Percentiles rank a stretch among this genome's conserved stretches.
These are phyloP conservation scores for Colletotrichum truncatum DNA, from an alignment of 2,329 filamentous ascomycete genomes.

Conservation along the genomic window DNA sequence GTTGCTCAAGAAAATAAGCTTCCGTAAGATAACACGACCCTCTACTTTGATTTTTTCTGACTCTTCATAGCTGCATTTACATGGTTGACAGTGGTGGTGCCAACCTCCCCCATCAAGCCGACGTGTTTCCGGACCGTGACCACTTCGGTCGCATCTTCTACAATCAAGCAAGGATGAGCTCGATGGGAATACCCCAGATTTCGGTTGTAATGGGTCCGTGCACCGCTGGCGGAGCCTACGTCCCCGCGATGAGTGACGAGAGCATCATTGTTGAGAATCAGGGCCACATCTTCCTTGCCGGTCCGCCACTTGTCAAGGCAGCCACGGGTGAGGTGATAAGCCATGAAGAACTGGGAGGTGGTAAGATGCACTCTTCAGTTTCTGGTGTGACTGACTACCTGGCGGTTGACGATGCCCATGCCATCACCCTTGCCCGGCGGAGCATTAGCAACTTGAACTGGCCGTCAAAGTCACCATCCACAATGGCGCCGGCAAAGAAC, in stretches of 20 bases:
- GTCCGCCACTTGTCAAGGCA: constrained; percentile 93
- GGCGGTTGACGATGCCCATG: constrained; percentile 93
- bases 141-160: constrained; percentile 98
- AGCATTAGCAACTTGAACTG: constrained; percentile 92
- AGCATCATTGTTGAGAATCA: constrained; percentile 95
- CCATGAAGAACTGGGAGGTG: constrained; percentile 90
- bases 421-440: constrained; percentile 83
- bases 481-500: constrained; percentile 45
- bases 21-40: constrained; percentile 57
- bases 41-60: neutral
- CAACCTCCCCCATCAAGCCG: constrained; percentile 92
- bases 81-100: constrained; percentile 95
- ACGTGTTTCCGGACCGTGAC: constrained; percentile 94
- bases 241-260: constrained; percentile 97
- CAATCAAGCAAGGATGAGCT: constrained; percentile 95
- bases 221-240: constrained; percentile 94
- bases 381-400: constrained; percentile 96
- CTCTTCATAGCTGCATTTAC: constrained; percentile 77
- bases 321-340: constrained; percentile 93
- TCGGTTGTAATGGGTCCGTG: constrained; percentile 97
- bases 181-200: constrained; percentile 89
- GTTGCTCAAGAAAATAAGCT: constrained; percentile 88
- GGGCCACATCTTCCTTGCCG: constrained; percentile 97
- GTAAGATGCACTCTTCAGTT: constrained; percentile 87
- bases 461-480: constrained; percentile 60